Base-by-base conservation (phyloP, 306 rosid species). In the Fagus sylvatica region DNA sequence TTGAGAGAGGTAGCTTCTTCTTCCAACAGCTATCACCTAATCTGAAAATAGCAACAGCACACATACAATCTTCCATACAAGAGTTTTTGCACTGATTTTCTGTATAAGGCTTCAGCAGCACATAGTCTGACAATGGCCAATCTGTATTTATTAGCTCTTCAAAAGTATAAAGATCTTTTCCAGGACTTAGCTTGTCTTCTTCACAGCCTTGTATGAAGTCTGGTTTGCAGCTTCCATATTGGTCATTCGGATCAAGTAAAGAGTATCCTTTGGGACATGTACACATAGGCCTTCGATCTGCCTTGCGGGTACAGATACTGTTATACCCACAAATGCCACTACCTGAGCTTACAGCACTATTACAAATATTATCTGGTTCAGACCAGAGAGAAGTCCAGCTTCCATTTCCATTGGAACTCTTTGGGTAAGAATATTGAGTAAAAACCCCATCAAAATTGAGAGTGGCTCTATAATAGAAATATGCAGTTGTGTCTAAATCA, bases 371-470 rank as follows among this genome's bases (percentile, higher is more conserved):
- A n/a, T n/a, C n/a, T n/a, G n/a, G n/a, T n/a, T n/a, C n/a, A n/a
- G n/a, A n/a, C n/a, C n/a, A n/a, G n/a, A n/a, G n/a, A n/a, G n/a
- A n/a, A n/a, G n/a, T n/a, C n/a, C n/a, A n/a, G n/a, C n/a, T n/a
- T n/a, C n/a, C n/a, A n/a, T n/a, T n/a, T n/a, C n/a, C n/a, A n/a
- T n/a, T n/a, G n/a, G n/a, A n/a, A n/a, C 0, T 0, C 5, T 1
- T 2, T 1, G 7, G 74, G 28, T 81, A 67, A 33, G 70, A 75
- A 42, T 87, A 84, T 11, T 8, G 67, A 0, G 72, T 5, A 4
- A 84, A 79, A 76, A 70, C 13, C 36, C 86, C 88, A 66, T 81
- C 84, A 73, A 81, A n/a, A n/a, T n/a, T n/a, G n/a, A n/a, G n/a
- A n/a, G n/a, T n/a, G n/a, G n/a, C n/a, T n/a, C n/a, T n/a, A n/a